Evolutionary conservation across 441 rosid genomes (phyloP), one percentile per base, ranked within the genome.

Genomic region (Gossypium armourianum): DNA sequence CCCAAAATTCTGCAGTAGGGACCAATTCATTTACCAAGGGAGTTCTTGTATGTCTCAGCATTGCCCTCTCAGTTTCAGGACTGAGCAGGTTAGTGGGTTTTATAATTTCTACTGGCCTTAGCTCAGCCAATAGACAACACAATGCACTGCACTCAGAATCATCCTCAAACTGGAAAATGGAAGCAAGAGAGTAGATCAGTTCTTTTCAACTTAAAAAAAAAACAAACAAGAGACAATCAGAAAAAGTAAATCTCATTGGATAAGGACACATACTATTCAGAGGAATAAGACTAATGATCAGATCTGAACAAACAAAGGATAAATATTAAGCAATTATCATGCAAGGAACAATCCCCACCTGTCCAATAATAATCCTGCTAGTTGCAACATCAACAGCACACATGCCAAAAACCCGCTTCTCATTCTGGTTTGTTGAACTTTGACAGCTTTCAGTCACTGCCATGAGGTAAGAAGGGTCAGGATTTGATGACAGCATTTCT

Each of bases 81-180:
- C 96, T 87, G 69, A 95, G 85, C 71, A 75, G 3, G 32, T 85
- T 85, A 67, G 86, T 82, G 74, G 97, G 97, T 81, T 90, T 95
- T 68, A 95, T 88, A 62, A 95, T 86, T 86, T 95, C 99, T 75
- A 90, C 99, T 0, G 97, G 99, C 78, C 95, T 89, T 72, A 88
- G 71, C 85, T 95, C 95, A 69, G 97, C 85, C 73, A 95, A 83
- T 57, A 95, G 80, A 77, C 91, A 78, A 78, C 90, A 88, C 77
- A 95, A 78, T 8, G 79, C 83, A 79, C 87, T 87, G 82, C 97
- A 92, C 69, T 92, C 96, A 52, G 76, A 79, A 80, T 90, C 96
- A 87, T 92, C 99, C 53, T 20, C 79, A 80, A 95, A 84, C 99
- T 95, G 86, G 53, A 80, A 69, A 75, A 65, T 20, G 40, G 68